A percentile compares a stretch with the other conserved stretches of the same genome.
Evolutionary conservation across 2,329 filamentous ascomycete genomes (phyloP).

Genomic region (Trichoderma atrobrunneum): DNA sequence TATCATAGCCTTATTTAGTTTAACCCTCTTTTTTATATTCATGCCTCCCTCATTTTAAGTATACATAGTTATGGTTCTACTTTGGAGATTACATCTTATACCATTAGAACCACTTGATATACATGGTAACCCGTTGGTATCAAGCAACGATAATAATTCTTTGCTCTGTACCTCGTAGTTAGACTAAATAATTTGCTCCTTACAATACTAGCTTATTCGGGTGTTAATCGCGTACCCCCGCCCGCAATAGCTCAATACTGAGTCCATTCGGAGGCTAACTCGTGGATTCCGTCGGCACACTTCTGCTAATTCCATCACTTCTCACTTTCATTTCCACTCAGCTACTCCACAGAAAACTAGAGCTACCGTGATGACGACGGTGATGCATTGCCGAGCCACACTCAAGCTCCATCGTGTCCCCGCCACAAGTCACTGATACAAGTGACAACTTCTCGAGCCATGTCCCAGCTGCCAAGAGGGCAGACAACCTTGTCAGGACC

Average conservation of each 20-base stretch:
- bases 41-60: not conserved
- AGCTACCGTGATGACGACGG: not conserved
- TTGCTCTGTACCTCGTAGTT: not conserved
- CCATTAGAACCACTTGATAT: not conserved
- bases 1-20: not conserved
- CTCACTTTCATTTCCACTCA: not conserved
- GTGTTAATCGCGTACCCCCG: not conserved
- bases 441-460: not conserved
- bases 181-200: not conserved
- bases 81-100: not conserved
- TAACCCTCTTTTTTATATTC: not conserved
- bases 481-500: not conserved
- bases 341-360: not conserved
- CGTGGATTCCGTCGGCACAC: not conserved
- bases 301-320: not conserved
- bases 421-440: not conserved
- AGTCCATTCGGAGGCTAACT: not conserved
- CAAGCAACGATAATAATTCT: not conserved
- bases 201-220: not conserved
- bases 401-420: not conserved
- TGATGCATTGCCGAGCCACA: not conserved
- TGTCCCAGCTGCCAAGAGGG: not conserved
- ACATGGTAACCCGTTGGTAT: not conserved
- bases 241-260: not conserved
- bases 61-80: not conserved